A percentile compares a stretch with the other conserved stretches of the same genome.
Conservation (phyloP, 163 green algal species). For the Scenedesmus sp. region DNA sequence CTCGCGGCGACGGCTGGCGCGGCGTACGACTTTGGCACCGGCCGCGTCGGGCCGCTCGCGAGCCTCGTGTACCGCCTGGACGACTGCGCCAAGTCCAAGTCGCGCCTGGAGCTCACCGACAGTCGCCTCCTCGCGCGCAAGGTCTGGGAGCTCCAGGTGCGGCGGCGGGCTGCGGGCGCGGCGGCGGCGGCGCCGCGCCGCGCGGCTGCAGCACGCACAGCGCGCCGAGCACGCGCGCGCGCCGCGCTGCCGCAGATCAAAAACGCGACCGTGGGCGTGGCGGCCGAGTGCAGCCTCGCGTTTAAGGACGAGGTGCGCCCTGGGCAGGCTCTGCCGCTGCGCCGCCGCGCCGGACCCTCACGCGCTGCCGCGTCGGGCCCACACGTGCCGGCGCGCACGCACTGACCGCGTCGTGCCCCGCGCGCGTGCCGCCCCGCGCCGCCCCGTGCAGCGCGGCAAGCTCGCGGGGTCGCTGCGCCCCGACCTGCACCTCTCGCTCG, state of each 20-base stretch:
- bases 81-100: constrained; percentile 9
- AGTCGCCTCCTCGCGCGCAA: constrained; percentile 7
- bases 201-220: neutral
- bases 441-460: too few relatives aligned
- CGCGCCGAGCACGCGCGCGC: neutral
- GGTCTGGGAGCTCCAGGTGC: constrained; percentile 1
- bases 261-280: constrained; percentile 18
- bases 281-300: constrained; percentile 13
- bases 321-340: neutral
- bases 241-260: neutral
- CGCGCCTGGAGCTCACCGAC: constrained; percentile 19
- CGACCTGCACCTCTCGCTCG: constrained; percentile 29
- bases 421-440: too few relatives aligned
- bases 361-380: neutral
- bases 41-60: neutral
- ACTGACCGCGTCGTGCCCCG: neutral
- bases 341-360: neutral
- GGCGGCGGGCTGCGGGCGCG: too few relatives aligned
- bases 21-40: constrained; percentile 6
- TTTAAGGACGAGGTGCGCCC: neutral
- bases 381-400: neutral
- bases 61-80: constrained; percentile 17
- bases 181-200: too few relatives aligned
- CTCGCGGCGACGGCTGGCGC: constrained; percentile 7
- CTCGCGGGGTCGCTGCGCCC: constrained; percentile 2